Conservation (phyloP, 2,329 filamentous ascomycete genomes). For the Ceratocystis albifundus region DNA sequence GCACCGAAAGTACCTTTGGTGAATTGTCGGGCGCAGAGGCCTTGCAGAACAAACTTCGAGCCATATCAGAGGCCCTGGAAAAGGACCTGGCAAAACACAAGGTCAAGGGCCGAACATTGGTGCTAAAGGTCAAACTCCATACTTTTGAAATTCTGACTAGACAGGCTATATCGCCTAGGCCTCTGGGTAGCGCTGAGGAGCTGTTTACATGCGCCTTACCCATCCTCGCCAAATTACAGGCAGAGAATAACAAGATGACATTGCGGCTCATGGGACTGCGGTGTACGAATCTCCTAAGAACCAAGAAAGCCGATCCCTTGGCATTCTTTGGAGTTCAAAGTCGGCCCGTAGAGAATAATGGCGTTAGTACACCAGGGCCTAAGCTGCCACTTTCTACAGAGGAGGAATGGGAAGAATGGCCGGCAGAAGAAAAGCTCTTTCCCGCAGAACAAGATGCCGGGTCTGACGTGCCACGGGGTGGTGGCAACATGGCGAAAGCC, state of each 20-base stretch:
- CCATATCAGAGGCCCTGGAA: slow-evolving; percentile 74
- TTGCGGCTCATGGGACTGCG: slow-evolving; percentile 78
- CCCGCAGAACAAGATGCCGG: not conserved
- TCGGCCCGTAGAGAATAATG: slow-evolving; percentile 21
- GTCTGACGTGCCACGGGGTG: not conserved
- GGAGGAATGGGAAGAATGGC: slow-evolving; percentile 55
- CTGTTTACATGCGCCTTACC: slow-evolving; percentile 71
- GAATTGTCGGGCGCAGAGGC: slow-evolving; percentile 60
- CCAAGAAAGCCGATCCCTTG: slow-evolving; percentile 65
- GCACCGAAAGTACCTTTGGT: slow-evolving; percentile 82
- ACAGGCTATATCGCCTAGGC: slow-evolving; percentile 62
- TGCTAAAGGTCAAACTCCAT: slow-evolving; percentile 85
- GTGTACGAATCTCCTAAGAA: slow-evolving; percentile 77
- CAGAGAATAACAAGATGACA: slow-evolving; percentile 68
- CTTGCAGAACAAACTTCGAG: slow-evolving; percentile 65
- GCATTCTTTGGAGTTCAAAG: slow-evolving; percentile 63
- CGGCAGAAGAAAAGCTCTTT: slow-evolving; percentile 41
- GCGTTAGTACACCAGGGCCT: not conserved
- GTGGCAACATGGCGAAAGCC: not conserved
- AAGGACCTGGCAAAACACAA: slow-evolving; percentile 68
- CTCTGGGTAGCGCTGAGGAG: slow-evolving; percentile 64
- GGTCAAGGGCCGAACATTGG: slow-evolving; percentile 81
- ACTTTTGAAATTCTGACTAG: slow-evolving; percentile 86
- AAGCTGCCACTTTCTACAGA: slow-evolving; percentile 25
- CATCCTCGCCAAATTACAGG: slow-evolving; percentile 72